These are phyloP conservation scores for Exserohilum rostratum DNA, from an alignment of 2,329 filamentous ascomycete species.

Conservation along the genomic window DNA sequence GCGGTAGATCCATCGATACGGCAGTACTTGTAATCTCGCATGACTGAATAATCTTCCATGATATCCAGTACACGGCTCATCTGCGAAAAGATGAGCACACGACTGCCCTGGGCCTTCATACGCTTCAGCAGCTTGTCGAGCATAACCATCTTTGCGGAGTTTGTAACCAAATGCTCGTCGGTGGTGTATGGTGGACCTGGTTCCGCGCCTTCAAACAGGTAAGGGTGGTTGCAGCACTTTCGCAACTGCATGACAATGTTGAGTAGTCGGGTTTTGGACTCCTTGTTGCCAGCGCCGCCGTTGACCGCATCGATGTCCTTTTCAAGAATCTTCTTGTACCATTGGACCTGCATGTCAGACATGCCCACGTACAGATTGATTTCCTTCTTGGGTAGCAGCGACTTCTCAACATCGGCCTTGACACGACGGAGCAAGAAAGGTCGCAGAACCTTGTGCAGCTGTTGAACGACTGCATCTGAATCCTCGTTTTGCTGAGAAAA, in stretches of 20 bases:
- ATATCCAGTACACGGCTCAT: slow-evolving; percentile 98
- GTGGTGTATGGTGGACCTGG: slow-evolving; percentile 97
- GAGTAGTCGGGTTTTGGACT: slow-evolving; percentile 94
- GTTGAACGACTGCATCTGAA: slow-evolving; percentile 94
- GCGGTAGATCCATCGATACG: slow-evolving; percentile 96
- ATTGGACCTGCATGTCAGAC: slow-evolving; percentile 99
- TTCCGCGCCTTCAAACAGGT: slow-evolving; percentile 96
- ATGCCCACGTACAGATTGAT: slow-evolving; percentile 96
- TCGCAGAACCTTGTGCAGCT: slow-evolving; percentile 88
- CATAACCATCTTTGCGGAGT: slow-evolving; percentile 96
- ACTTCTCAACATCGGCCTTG: slow-evolving; percentile 98
- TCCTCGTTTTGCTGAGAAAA: slow-evolving; percentile 90
- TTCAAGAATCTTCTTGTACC: slow-evolving; percentile 98
- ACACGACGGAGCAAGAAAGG: slow-evolving; percentile 95
- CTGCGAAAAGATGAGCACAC: slow-evolving; percentile 98
- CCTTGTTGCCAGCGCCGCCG: slow-evolving; percentile 91
- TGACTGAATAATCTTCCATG: slow-evolving; percentile 96
- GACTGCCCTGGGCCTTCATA: slow-evolving; percentile 83
- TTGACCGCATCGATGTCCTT: slow-evolving; percentile 99
- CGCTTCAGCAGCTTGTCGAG: slow-evolving; percentile 88
- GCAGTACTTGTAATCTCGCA: slow-evolving; percentile 93
- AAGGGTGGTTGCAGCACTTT: slow-evolving; percentile 98
- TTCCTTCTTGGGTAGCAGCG: slow-evolving; percentile 94
- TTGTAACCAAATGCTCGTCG: slow-evolving; percentile 91
- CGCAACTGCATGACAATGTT: slow-evolving; percentile 99